These are phyloP conservation scores for Clonostachys byssicola DNA, from an alignment of 2,329 filamentous ascomycete species.

Conservation along the genomic window DNA sequence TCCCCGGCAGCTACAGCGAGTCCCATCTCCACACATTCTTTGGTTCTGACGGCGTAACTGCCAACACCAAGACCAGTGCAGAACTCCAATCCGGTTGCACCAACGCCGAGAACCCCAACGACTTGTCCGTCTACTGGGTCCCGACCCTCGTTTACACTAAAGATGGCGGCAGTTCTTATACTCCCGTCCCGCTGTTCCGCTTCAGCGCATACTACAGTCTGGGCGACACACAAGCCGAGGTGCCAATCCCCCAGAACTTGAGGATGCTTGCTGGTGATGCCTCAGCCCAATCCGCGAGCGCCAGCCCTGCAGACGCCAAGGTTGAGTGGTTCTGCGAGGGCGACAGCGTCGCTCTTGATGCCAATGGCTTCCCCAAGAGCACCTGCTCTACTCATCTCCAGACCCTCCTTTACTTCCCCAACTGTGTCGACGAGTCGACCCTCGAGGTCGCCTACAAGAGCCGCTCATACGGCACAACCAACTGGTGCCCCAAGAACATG, in stretches of 20 bases:
- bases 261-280: constrained; percentile 33
- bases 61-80: constrained; percentile 17
- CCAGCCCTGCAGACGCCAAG: constrained; percentile 7
- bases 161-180: constrained; percentile 21
- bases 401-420: constrained; percentile 14
- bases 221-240: constrained; percentile 27
- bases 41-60: constrained; percentile 20
- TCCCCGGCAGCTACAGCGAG: constrained; percentile 14
- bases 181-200: constrained; percentile 21
- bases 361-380: constrained; percentile 17
- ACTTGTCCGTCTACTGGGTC: constrained; percentile 39
- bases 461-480: constrained; percentile 2
- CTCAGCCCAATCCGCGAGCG: constrained; percentile 17
- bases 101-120: constrained; percentile 38
- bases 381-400: constrained; percentile 12
- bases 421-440: constrained; percentile 11
- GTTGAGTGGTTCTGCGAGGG: constrained; percentile 23
- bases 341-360: constrained; percentile 11
- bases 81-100: constrained; percentile 36
- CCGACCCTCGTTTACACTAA: constrained; percentile 30
- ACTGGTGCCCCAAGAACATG: constrained; percentile 30
- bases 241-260: constrained; percentile 37
- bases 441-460: constrained; percentile 12
- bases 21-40: constrained; percentile 22
- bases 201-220: constrained; percentile 42